A percentile compares a stretch with the other conserved stretches of the same genome.
Conservation (phyloP, 2,329 filamentous ascomycete genomes). For the Orbilia javanica region DNA sequence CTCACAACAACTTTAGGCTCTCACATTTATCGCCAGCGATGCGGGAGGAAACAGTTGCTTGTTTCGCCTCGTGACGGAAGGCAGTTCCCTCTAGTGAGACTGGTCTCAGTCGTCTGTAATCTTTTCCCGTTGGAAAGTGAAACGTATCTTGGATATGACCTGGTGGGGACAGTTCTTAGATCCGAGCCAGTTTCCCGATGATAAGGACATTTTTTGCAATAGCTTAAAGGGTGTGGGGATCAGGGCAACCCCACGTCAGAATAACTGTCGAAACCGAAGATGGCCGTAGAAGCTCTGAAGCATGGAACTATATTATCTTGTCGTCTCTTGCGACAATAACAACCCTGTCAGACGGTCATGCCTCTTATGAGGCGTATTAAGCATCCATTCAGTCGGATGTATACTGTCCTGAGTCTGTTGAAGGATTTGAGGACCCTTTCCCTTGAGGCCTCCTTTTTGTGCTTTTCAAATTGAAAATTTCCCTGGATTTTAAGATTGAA, state of each 20-base stretch:
- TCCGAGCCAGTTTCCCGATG: conserved; percentile 37
- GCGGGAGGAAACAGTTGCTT: conserved; percentile 40
- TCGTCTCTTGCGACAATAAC: conserved; percentile 25
- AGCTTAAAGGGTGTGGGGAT: conserved; percentile 15
- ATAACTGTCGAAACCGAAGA: conserved; percentile 24
- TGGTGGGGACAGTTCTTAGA: conserved; percentile 26
- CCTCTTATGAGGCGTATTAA: conserved; percentile 38
- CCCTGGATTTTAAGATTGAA: conserved; percentile 8
- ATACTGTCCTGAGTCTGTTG: background rate
- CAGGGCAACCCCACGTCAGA: conserved; percentile 29
- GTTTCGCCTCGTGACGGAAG: conserved; percentile 56
- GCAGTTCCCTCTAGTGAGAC: conserved; percentile 17
- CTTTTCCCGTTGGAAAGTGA: conserved; percentile 16
- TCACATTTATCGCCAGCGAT: conserved; percentile 45
- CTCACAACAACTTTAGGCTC: background rate
- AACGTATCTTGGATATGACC: conserved; percentile 37
- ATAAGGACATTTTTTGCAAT: conserved; percentile 33
- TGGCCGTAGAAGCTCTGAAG: background rate
- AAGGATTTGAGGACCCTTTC: background rate
- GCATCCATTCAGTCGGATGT: conserved; percentile 33
- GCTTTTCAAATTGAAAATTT: conserved; percentile 15
- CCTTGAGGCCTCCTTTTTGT: no score
- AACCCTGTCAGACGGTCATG: conserved; percentile 1
- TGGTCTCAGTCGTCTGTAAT: conserved; percentile 28
- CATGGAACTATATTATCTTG: background rate